Conservation (phyloP, 768 basidiomycete genomes). For the Mycena kentingensis region DNA sequence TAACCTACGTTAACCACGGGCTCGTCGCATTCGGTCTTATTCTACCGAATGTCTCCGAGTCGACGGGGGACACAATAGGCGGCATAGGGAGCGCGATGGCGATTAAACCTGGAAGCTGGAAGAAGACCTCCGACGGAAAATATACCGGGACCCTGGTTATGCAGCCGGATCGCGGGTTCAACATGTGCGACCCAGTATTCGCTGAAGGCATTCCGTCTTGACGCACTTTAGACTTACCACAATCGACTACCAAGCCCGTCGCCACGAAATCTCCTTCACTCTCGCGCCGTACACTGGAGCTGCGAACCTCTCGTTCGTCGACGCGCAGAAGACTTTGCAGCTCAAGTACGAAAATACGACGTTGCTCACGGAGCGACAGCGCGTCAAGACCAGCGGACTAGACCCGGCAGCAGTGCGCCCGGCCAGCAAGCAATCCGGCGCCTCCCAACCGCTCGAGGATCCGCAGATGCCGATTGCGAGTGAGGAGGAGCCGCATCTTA, state of each 20-base stretch:
- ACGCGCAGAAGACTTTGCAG: slow-evolving; percentile 52
- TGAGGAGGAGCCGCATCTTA: slow-evolving; percentile 44
- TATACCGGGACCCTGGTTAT: slow-evolving; percentile 55
- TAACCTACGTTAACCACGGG: slow-evolving; percentile 39
- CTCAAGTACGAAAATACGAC: slow-evolving; percentile 53
- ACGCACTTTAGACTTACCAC: slow-evolving; percentile 44
- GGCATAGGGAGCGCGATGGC: slow-evolving; percentile 66
- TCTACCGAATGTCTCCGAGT: slow-evolving; percentile 56
- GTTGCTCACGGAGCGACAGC: slow-evolving; percentile 49
- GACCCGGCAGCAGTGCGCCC: slow-evolving; percentile 51
- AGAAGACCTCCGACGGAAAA: slow-evolving; percentile 33
- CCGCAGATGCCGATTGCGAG: slow-evolving; percentile 51
- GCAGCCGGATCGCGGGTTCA: slow-evolving; percentile 63
- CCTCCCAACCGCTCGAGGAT: slow-evolving; percentile 34
- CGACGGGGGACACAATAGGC: slow-evolving; percentile 60
- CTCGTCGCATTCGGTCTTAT: slow-evolving; percentile 63
- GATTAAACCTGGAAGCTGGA: slow-evolving; percentile 52
- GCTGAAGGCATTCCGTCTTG: neutral
- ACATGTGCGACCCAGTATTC: slow-evolving; percentile 42
- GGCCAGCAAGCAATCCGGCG: slow-evolving; percentile 34
- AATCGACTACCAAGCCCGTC: slow-evolving; percentile 63
- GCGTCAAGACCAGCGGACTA: slow-evolving; percentile 54
- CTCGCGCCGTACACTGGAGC: slow-evolving; percentile 56
- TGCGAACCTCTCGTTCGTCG: slow-evolving; percentile 46
- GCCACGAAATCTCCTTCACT: slow-evolving; percentile 58